Conservation (phyloP, 495 filamentous ascomycete genomes). For the Annulohypoxylon bovei region DNA sequence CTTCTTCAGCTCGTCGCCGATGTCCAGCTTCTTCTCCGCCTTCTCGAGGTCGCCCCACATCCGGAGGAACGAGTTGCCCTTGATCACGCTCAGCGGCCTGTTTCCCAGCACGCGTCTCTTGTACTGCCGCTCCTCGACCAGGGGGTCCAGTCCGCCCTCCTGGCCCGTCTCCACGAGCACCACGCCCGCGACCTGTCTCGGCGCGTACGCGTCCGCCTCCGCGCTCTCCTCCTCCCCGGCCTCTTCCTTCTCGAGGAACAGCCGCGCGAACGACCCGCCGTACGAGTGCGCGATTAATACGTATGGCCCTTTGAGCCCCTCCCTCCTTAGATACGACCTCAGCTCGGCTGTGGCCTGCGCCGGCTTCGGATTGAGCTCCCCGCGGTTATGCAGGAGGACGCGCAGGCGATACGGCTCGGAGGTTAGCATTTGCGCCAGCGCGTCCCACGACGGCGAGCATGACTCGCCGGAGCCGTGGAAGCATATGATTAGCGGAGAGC, state of each 20-base stretch:
- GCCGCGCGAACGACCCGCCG: constrained; percentile 61
- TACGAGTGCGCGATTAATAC: constrained; percentile 63
- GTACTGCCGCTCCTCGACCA: constrained; percentile 56
- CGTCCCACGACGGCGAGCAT: constrained; percentile 53
- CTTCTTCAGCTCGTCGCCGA: constrained; percentile 6
- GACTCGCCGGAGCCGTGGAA: constrained; percentile 59
- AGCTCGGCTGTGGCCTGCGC: constrained; percentile 25
- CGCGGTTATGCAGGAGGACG: constrained; percentile 57
- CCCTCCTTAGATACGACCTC: constrained; percentile 18
- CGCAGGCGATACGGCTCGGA: constrained; percentile 34
- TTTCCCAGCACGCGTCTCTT: constrained; percentile 43
- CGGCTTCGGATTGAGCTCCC: constrained; percentile 27
- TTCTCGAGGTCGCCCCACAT: constrained; percentile 32
- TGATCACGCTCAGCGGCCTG: constrained; percentile 48
- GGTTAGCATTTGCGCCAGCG: constrained; percentile 48
- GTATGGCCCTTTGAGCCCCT: constrained; percentile 52
- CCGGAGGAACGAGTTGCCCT: constrained; percentile 32
- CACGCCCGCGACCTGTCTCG: constrained; percentile 22
- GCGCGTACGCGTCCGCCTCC: background rate
- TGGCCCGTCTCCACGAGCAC: constrained; percentile 52
- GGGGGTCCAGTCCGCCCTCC: constrained; percentile 52
- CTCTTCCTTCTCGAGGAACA: constrained; percentile 47
- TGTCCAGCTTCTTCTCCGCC: constrained; percentile 5
- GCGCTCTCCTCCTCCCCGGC: background rate
- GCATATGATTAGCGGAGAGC: constrained; percentile 52